phyloP scores from a whole-genome alignment of 202 grass and related monocot species.

The Hordeum pubiflorum region DNA sequence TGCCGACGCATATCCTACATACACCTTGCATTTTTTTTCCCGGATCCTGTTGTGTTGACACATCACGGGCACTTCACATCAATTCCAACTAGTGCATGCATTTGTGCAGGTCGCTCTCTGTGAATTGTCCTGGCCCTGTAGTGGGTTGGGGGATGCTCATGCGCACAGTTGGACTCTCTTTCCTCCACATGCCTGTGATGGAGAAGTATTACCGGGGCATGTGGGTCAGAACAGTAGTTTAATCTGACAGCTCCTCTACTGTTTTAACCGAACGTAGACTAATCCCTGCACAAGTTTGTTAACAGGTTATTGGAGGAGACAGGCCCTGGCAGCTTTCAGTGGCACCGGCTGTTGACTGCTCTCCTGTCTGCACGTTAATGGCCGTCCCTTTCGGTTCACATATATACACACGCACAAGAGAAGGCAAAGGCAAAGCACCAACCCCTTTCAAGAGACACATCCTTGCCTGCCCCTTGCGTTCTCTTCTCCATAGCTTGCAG shows the following conservation, averaged over 20 bases:
- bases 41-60: neutral
- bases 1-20: neutral
- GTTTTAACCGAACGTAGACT: slow-evolving; percentile 17
- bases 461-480: neutral
- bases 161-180: slow-evolving; percentile 5
- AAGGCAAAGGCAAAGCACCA: slow-evolving; percentile 8
- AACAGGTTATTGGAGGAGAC: slow-evolving; percentile 30
- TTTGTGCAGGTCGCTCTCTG: slow-evolving; percentile 2
- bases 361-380: slow-evolving; percentile 41
- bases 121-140: neutral
- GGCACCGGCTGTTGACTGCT: slow-evolving; percentile 46
- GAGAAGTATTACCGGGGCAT: slow-evolving; percentile 36
- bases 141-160: slow-evolving; percentile 15
- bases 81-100: neutral
- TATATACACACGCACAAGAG: slow-evolving; percentile 34
- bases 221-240: slow-evolving; percentile 22
- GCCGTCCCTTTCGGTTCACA: slow-evolving; percentile 32
- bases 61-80: neutral
- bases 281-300: slow-evolving; percentile 26
- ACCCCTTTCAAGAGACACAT: neutral
- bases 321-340: slow-evolving; percentile 24
- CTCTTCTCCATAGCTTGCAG: slow-evolving; percentile 9
- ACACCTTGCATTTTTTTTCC: neutral
- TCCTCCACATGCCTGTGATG: slow-evolving; percentile 19
- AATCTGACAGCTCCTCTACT: slow-evolving; percentile 9